phyloP scores from a whole-genome alignment of 768 basidiomycete species.

The Xerocomellus chrysenteron region DNA sequence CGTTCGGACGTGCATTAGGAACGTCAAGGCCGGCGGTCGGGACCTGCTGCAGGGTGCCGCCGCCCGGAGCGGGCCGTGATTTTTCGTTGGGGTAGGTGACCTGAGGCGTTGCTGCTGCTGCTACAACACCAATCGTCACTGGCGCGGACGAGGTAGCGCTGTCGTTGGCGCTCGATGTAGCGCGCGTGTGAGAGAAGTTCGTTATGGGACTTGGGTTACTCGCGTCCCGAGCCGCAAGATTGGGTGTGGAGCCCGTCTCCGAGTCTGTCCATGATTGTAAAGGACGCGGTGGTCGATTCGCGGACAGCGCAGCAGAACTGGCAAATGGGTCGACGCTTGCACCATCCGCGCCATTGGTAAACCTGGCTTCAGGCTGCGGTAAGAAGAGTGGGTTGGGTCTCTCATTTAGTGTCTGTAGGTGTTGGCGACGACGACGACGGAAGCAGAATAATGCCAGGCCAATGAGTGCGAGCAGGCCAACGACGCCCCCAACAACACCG shows the following conservation, averaged over 20 bases:
- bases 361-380: constrained; percentile 5
- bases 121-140: background rate
- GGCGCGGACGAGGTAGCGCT: constrained; percentile 1
- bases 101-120: background rate
- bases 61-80: background rate
- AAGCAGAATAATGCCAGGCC: constrained; percentile 9
- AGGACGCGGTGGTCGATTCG: background rate
- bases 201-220: background rate
- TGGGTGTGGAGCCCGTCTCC: background rate
- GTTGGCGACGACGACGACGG: constrained; percentile 11
- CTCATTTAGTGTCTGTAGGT: background rate
- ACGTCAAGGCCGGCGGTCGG: background rate
- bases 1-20: background rate
- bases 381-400: constrained; percentile 8
- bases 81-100: constrained; percentile 16
- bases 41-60: background rate
- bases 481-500: constrained; percentile 19
- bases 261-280: constrained; percentile 10
- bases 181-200: background rate
- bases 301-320: background rate
- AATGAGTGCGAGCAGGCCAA: constrained; percentile 16
- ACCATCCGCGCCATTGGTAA: background rate
- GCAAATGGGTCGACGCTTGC: constrained; percentile 3
- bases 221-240: background rate
- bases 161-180: background rate